Conservation (phyloP, 2,329 filamentous ascomycete species). For the Raffaelea deltoideospora region DNA sequence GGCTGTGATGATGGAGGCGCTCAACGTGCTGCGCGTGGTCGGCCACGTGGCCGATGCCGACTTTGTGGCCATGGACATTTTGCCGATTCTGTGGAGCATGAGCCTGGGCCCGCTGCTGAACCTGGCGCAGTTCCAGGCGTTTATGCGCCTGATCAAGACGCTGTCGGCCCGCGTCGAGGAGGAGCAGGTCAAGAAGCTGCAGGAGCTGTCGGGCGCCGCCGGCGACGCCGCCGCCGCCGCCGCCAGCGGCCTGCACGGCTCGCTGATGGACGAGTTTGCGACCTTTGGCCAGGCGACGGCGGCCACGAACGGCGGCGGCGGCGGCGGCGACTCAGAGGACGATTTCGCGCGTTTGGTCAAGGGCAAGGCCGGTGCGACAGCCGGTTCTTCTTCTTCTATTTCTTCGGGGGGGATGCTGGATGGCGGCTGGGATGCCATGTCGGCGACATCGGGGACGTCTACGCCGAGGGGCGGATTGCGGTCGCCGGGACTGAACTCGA, state of each 20-base stretch:
- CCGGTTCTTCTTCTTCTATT: not conserved
- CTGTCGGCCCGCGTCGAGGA: constrained; percentile 70
- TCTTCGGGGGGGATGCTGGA: constrained; percentile 4
- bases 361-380: constrained; percentile 35
- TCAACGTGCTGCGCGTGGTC: constrained; percentile 73
- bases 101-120: constrained; percentile 79
- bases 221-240: constrained; percentile 16
- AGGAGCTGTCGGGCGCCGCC: constrained; percentile 42
- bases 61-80: constrained; percentile 79
- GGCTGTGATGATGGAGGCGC: constrained; percentile 86
- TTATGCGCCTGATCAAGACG: constrained; percentile 76
- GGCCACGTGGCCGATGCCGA: constrained; percentile 72
- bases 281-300: constrained; percentile 17
- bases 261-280: not conserved
- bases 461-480: not conserved
- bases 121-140: constrained; percentile 72
- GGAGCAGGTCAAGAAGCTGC: constrained; percentile 77
- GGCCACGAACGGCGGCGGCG: constrained; percentile 28
- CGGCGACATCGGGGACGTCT: not conserved
- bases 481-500: not conserved
- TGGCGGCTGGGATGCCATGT: constrained; percentile 4
- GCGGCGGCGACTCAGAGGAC: constrained; percentile 35
- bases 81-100: constrained; percentile 86
- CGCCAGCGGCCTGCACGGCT: too few species aligned
- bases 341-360: constrained; percentile 88